phyloP scores from a whole-genome alignment of 495 filamentous ascomycete genomes.

The Diplogelasinospora grovesii region DNA sequence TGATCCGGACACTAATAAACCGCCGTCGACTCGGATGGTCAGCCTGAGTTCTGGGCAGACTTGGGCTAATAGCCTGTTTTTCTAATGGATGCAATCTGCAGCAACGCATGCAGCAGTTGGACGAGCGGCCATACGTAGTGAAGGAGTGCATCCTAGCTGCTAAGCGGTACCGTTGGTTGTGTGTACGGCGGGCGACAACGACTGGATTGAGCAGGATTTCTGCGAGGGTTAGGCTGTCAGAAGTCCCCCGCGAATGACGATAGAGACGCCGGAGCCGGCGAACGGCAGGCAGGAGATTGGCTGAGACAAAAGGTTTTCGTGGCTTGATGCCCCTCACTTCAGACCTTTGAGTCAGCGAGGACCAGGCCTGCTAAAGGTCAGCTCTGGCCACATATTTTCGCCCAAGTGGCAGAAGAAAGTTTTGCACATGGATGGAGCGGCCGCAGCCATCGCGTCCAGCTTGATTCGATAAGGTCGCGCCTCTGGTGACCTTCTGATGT shows the following conservation, averaged over 20 bases:
- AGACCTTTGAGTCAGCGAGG: too few relatives aligned
- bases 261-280: not conserved
- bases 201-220: not conserved
- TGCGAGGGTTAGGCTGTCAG: not conserved
- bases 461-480: not conserved
- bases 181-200: slow-evolving; percentile 2
- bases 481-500: too few relatives aligned
- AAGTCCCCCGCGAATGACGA: not conserved
- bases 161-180: not conserved
- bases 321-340: not conserved
- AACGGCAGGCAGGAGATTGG: not conserved
- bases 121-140: slow-evolving; percentile 4
- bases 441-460: not conserved
- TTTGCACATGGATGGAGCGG: not conserved
- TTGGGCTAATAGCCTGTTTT: slow-evolving; percentile 5
- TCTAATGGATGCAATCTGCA: slow-evolving; percentile 3
- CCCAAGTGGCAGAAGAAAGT: not conserved
- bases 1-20: not conserved
- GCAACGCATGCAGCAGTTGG: slow-evolving; percentile 8
- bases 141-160: too few relatives aligned
- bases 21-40: not conserved
- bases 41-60: slow-evolving; percentile 4
- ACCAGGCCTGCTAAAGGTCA: too few relatives aligned
- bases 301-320: not conserved
- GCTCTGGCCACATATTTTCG: not conserved